Base-by-base conservation (phyloP, 352 stramenopile species). In the Phytophthora meadii region DNA sequence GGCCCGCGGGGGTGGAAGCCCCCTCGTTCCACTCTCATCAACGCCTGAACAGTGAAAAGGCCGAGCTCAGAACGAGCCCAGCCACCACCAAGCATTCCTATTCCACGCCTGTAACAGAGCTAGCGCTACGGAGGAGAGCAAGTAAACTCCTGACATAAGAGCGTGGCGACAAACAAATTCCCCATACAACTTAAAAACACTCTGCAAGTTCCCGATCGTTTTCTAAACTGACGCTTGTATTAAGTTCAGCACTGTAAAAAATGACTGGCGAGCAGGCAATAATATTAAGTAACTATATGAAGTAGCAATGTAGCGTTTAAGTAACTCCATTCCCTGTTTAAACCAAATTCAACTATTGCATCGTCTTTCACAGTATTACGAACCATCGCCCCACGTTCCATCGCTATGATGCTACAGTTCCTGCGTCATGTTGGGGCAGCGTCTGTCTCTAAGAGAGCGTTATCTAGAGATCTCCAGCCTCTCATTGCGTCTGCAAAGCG, bases 41-140 rank as follows among this genome's bases (percentile, higher is more conserved):
- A 65, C 79, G 72, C 70, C 83, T 88, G 62, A 68, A 84, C 79
- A 72, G 70, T 84, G 65, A 79, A 63, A 76, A 73, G 59, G 54
- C 58, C 66, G 54, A 71, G 68, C 79, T 88, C 83, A 92, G 76
- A 92, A 92, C 83, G 79, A 88, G 76, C 65, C 64, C 64, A 41
- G 61, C 65, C 65, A 64, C 76, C 54, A 76, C 70, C 81, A 81
- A 89, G 81, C 83, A 79, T 92, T 81, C 68, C 83, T 92, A 74
- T 92, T 70, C 83, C 83, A 92, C 83, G 70, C 63, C 76, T 87
- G 83, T 89, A 92, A 92, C 83, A 92, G 83, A 90, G 77, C 70
- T 81, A 76, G 74, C 72, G 79, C 83, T 90, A 90, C 70, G 51
- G 75, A 70, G 61, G 42, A 73, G 54, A 87, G 79, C 79, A 87